phyloP scores from a whole-genome alignment of 495 filamentous ascomycete genomes.

The Penicillium roqueforti region DNA sequence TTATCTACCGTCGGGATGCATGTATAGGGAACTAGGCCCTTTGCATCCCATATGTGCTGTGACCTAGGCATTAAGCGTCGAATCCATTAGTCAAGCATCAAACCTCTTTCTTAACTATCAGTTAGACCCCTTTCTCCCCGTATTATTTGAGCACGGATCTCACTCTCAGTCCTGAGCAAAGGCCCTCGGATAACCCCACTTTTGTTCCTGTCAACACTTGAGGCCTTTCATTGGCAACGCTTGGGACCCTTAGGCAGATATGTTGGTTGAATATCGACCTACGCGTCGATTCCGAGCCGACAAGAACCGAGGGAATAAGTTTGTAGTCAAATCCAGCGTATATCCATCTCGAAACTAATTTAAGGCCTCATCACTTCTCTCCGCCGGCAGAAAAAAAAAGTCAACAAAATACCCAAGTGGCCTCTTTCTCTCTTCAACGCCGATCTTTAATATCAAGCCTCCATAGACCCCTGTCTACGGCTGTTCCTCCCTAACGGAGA shows the following conservation, averaged over 20 bases:
- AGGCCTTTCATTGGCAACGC: constrained; percentile 20
- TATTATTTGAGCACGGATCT: neutral
- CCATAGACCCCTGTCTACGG: constrained; percentile 2
- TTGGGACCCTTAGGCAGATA: neutral
- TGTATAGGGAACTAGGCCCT: neutral
- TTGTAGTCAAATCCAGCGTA: neutral
- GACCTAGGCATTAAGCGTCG: constrained; percentile 20
- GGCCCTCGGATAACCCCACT: constrained; percentile 23
- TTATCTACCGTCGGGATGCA: neutral
- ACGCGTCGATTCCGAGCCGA: constrained; percentile 10
- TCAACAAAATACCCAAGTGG: constrained; percentile 7
- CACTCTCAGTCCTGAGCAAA: neutral
- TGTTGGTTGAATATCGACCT: neutral
- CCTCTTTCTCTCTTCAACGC: constrained; percentile 1
- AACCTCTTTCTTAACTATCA: neutral
- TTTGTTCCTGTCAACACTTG: constrained; percentile 10
- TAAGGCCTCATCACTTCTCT: neutral
- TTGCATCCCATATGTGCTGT: constrained; percentile 19
- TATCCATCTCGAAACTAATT: neutral
- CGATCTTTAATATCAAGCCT: neutral
- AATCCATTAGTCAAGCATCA: constrained; percentile 10
- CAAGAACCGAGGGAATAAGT: neutral
- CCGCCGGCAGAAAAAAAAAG: constrained; percentile 13
- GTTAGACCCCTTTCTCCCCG: too few species aligned
- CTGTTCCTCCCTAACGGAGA: neutral